Evolutionary conservation across 1,284 basidiomycete genomes (phyloP).

Genomic region (Ustilago vetiveriae): DNA sequence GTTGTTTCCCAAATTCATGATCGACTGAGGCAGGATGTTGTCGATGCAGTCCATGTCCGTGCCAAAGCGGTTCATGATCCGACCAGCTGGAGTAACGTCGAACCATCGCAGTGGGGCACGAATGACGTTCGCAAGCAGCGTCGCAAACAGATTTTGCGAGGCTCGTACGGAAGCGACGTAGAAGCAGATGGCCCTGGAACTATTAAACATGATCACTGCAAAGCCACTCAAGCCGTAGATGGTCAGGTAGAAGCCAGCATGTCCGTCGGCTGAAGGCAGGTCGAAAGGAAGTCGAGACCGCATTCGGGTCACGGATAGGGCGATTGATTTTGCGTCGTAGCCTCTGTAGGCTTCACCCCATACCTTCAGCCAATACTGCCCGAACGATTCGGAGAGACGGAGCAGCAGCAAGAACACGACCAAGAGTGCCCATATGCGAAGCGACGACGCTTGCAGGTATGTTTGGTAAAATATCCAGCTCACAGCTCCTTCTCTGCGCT

Average conservation of each 20-base stretch:
- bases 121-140: conserved; percentile 56
- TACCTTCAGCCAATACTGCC: conserved; percentile 58
- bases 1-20: conserved; percentile 47
- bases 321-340: conserved; percentile 1
- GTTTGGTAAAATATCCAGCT: conserved; percentile 47
- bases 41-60: conserved; percentile 62
- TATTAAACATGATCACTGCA: conserved; percentile 41
- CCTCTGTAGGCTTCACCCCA: conserved; percentile 55
- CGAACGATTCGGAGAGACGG: conserved; percentile 38
- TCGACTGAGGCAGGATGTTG: conserved; percentile 52
- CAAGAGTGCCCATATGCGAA: conserved; percentile 30
- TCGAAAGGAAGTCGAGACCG: conserved; percentile 11
- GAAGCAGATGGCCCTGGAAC: conserved; percentile 32
- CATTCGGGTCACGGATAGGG: neutral
- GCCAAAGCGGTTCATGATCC: conserved; percentile 62
- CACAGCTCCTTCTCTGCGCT: conserved; percentile 44
- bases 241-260: conserved; percentile 36
- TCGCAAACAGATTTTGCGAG: conserved; percentile 51
- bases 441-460: conserved; percentile 44
- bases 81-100: conserved; percentile 60
- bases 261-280: conserved; percentile 26
- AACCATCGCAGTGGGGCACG: conserved; percentile 60
- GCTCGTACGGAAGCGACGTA: conserved; percentile 42
- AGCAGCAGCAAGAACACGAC: conserved; percentile 28
- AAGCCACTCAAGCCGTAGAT: conserved; percentile 42